Percentiles rank a stretch among this genome's conserved stretches.
Conservation (phyloP, 2,329 filamentous ascomycete genomes). For the Xylaria sp. region DNA sequence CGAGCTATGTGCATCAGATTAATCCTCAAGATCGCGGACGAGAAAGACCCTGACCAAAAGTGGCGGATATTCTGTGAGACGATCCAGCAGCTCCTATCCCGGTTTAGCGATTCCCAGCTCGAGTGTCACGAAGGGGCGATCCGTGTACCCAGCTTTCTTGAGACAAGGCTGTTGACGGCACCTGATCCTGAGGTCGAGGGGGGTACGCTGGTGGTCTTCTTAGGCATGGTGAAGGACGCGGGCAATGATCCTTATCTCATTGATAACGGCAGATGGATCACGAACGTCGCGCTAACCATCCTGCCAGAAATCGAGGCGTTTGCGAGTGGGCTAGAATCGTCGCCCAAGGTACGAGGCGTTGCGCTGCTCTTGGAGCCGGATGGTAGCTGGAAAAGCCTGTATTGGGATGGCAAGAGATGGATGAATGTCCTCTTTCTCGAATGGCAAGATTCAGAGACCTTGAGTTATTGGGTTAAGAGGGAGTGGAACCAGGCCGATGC, state of each 20-base stretch:
- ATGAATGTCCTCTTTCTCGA: slow-evolving; percentile 41
- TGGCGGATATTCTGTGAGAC: slow-evolving; percentile 29
- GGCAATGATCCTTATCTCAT: slow-evolving; percentile 32
- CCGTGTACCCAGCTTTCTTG: slow-evolving; percentile 13
- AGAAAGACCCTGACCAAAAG: slow-evolving; percentile 18
- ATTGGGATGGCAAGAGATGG: slow-evolving; percentile 40
- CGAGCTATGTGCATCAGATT: slow-evolving; percentile 3
- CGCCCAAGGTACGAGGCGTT: slow-evolving; percentile 27
- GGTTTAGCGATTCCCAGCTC: slow-evolving; percentile 3
- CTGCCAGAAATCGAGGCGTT: slow-evolving; percentile 35
- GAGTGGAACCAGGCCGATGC: too few species aligned
- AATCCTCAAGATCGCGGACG: slow-evolving; percentile 25
- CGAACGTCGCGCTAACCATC: slow-evolving; percentile 27
- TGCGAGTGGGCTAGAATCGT: not conserved
- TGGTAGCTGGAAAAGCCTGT: slow-evolving; percentile 36
- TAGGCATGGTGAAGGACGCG: slow-evolving; percentile 22
- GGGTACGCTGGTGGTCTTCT: slow-evolving; percentile 35
- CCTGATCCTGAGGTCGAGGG: slow-evolving; percentile 38
- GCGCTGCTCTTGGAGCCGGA: slow-evolving; percentile 34
- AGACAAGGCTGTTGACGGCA: slow-evolving; percentile 30
- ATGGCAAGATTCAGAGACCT: slow-evolving; percentile 39
- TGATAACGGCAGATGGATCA: slow-evolving; percentile 20
- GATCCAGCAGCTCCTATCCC: not conserved
- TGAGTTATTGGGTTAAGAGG: slow-evolving; percentile 18
- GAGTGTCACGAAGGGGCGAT: slow-evolving; percentile 24